Evolutionary conservation across 352 stramenopile genomes (phyloP).

Genomic region (Pythium oligandrum): DNA sequence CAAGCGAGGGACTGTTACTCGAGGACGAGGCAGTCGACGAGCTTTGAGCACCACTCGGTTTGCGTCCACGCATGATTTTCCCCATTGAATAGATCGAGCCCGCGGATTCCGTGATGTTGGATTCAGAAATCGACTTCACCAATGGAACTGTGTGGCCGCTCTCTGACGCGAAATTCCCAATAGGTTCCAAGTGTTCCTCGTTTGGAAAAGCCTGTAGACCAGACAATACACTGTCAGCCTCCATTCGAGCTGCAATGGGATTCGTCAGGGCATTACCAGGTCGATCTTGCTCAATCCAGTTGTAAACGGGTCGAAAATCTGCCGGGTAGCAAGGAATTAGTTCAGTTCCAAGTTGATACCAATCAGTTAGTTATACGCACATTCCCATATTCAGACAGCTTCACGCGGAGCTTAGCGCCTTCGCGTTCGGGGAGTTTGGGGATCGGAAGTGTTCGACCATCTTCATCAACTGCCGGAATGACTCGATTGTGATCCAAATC

Average conservation of each 20-base stretch:
- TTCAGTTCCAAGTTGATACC: too few species aligned
- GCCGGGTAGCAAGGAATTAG: background rate
- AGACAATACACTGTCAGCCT: background rate
- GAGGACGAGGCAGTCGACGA: slow-evolving; percentile 25
- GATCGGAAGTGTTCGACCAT: slow-evolving; percentile 42
- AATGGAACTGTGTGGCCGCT: slow-evolving; percentile 67
- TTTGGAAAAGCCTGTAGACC: slow-evolving; percentile 59
- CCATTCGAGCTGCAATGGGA: background rate
- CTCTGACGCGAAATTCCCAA: slow-evolving; percentile 66
- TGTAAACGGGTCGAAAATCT: slow-evolving; percentile 83
- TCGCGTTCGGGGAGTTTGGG: slow-evolving; percentile 77
- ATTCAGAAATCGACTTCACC: slow-evolving; percentile 50
- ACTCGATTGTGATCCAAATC: slow-evolving; percentile 92
- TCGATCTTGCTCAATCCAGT: slow-evolving; percentile 66
- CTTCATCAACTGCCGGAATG: slow-evolving; percentile 70
- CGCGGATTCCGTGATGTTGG: slow-evolving; percentile 37
- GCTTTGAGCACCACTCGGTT: slow-evolving; percentile 36
- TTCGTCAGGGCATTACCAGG: slow-evolving; percentile 22
- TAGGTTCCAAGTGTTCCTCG: slow-evolving; percentile 75
- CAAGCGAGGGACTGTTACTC: slow-evolving; percentile 6
- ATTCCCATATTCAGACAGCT: slow-evolving; percentile 56
- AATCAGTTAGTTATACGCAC: slow-evolving; percentile 19
- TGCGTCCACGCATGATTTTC: slow-evolving; percentile 58
- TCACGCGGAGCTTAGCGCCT: slow-evolving; percentile 49
- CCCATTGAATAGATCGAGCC: slow-evolving; percentile 62